Evolutionary conservation across 805 yeast genomes (phyloP).

Genomic region (Metschnikowia aberdeeniae): DNA sequence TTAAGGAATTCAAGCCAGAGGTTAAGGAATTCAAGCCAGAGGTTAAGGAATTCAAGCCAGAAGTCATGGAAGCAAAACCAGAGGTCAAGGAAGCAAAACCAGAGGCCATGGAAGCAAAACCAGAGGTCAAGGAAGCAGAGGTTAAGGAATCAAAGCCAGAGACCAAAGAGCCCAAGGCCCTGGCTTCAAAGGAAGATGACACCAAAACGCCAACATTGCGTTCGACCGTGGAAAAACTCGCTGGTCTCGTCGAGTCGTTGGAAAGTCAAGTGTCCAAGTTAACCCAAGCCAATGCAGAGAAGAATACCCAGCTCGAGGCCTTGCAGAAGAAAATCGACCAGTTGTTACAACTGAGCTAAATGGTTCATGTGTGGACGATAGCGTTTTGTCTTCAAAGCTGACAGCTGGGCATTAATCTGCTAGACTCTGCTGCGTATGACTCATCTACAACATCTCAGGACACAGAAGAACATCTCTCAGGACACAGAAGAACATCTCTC

Average conservation of each 20-base stretch:
- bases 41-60: neutral
- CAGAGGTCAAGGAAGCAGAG: neutral
- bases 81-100: constrained; percentile 5
- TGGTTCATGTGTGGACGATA: too few relatives aligned
- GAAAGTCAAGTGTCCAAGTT: constrained; percentile 54
- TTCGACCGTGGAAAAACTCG: constrained; percentile 65
- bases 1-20: constrained; percentile 2
- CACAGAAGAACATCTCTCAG: too few relatives aligned
- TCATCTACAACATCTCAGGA: too few relatives aligned
- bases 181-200: constrained; percentile 4
- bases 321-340: constrained; percentile 61
- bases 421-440: too few relatives aligned
- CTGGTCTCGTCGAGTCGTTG: constrained; percentile 51
- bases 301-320: constrained; percentile 55
- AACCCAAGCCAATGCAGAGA: constrained; percentile 52
- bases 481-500: too few relatives aligned
- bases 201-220: constrained; percentile 50
- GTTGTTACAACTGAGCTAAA: constrained; percentile 19
- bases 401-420: too few relatives aligned
- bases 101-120: constrained; percentile 1
- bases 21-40: neutral
- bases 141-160: neutral
- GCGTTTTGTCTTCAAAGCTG: too few relatives aligned
- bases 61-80: neutral
- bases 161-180: constrained; percentile 9